phyloP scores from a whole-genome alignment of 2,329 filamentous ascomycete species.

The Domatiomyces catenatus region DNA sequence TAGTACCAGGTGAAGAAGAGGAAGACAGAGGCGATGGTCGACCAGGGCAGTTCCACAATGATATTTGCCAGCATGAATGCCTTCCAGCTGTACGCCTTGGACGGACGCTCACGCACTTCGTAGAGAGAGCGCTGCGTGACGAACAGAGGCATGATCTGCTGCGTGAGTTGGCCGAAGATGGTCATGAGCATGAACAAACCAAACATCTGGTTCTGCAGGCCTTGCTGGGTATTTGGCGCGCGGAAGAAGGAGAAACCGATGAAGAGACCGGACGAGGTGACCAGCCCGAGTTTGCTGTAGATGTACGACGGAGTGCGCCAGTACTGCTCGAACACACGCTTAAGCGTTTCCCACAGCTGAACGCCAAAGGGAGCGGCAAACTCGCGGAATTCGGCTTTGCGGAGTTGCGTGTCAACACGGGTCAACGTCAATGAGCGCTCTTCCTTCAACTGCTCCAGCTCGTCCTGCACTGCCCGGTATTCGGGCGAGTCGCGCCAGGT shows the following conservation, averaged over 20 bases:
- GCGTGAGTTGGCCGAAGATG: conserved; percentile 50
- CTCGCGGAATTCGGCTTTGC: conserved; percentile 50
- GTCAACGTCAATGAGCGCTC: conserved; percentile 29
- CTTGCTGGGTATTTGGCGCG: conserved; percentile 58
- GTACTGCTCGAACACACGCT: conserved; percentile 77
- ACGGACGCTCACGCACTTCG: conserved; percentile 45
- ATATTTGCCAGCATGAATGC: conserved; percentile 59
- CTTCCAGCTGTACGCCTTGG: conserved; percentile 61
- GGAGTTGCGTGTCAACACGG: conserved; percentile 27
- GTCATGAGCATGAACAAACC: conserved; percentile 73
- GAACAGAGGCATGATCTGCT: conserved; percentile 44
- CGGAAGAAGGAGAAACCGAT: conserved; percentile 74
- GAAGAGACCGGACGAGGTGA: conserved; percentile 52
- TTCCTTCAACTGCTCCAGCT: conserved; percentile 42
- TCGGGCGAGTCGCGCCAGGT: conserved; percentile 47
- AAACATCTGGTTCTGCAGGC: conserved; percentile 83
- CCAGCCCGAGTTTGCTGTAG: conserved; percentile 63
- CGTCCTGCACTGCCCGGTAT: conserved; percentile 37
- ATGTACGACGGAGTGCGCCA: conserved; percentile 84
- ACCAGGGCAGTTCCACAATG: conserved; percentile 55
- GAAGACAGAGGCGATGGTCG: conserved; percentile 46
- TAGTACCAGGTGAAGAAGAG: conserved; percentile 56
- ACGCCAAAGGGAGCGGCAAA: conserved; percentile 60
- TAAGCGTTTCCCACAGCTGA: conserved; percentile 53
- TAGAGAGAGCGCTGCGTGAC: conserved; percentile 43